Evolutionary conservation across 129 eudicot species (phyloP).

Genomic region (Saussurea involucrata): DNA sequence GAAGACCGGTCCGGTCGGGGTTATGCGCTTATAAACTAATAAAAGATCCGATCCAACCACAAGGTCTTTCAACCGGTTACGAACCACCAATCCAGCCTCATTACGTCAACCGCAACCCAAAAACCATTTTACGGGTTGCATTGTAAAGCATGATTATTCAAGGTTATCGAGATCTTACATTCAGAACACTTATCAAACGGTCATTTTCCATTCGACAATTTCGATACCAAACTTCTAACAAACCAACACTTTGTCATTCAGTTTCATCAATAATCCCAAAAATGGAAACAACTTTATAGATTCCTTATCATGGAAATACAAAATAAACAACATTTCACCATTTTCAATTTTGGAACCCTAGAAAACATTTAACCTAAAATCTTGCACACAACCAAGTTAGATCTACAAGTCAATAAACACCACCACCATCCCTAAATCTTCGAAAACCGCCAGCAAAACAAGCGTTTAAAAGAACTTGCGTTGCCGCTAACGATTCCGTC

Average conservation of each 20-base stretch:
- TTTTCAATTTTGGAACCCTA: constrained; percentile 15
- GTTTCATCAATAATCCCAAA: neutral
- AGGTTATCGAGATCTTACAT: too few relatives aligned
- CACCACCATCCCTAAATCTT: constrained; percentile 21
- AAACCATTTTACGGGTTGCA: neutral
- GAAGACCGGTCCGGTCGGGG: too few relatives aligned
- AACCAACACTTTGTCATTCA: neutral
- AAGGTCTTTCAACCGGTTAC: neutral
- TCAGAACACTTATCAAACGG: neutral
- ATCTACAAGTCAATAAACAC: constrained; percentile 25
- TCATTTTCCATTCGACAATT: neutral
- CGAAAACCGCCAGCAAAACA: constrained; percentile 25
- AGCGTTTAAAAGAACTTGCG: constrained; percentile 38
- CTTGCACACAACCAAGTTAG: constrained; percentile 29
- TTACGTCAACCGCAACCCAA: neutral
- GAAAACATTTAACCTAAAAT: constrained; percentile 12
- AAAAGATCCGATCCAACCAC: neutral
- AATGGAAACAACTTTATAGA: neutral
- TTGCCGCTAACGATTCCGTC: constrained; percentile 29
- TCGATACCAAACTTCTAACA: neutral
- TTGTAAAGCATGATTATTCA: neutral
- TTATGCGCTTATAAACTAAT: too few relatives aligned
- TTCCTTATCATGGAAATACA: neutral
- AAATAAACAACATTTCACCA: constrained; percentile 18
- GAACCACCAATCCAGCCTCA: neutral